Evolutionary conservation across 1,139 yeast species (phyloP), one percentile per base, ranked within the genome.

Genomic region (Zygosaccharomyces pseudobailii): DNA sequence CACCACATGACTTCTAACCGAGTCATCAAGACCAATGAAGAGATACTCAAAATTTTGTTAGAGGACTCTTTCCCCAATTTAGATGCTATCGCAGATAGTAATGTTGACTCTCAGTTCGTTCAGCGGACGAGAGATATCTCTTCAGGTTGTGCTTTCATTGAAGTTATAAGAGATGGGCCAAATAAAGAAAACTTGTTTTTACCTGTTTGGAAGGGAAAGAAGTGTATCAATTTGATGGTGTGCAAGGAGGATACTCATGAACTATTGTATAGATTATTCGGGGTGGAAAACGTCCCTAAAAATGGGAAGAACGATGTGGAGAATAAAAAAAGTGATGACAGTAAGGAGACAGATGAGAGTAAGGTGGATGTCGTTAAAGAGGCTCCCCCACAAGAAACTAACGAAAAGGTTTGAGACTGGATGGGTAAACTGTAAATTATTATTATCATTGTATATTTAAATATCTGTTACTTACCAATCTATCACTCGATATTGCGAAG

Each of bases 161-260:
- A 79, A 43, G 82, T 90, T 30, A 72, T 75, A 46, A 74, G 90
- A 69, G 74, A 71, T 23, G 76, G 72, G 27, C 74, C 71, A 23
- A 71, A 64, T 34, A 71, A 75, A 46, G 94, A 86, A 65, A 83
- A 80, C 53, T 71, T 88, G 59, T 79, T 86, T 55, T 80, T 84
- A 64, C 97, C 98, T 17, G 74, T 94, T 59, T 92, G 98, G 98
- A 82, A 85, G 60, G 97, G 98, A 45, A 79, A 76, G 55, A 75
- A 82, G 51, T 87, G 89, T 58, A 79, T 87, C 54, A 92, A 92
- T 63, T 75, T 92, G 69, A 92, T 94, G 98, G 87, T 92, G 31
- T 86, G 90, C 65, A 92, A 92, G 72, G 87, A 89, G 66, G 96
- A 87, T 62, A 82, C 94, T 9, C 92, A 86, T 56, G 98, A 92